phyloP scores from a whole-genome alignment of 345 rosid genomes.

The Hibiscus mutabilis region DNA sequence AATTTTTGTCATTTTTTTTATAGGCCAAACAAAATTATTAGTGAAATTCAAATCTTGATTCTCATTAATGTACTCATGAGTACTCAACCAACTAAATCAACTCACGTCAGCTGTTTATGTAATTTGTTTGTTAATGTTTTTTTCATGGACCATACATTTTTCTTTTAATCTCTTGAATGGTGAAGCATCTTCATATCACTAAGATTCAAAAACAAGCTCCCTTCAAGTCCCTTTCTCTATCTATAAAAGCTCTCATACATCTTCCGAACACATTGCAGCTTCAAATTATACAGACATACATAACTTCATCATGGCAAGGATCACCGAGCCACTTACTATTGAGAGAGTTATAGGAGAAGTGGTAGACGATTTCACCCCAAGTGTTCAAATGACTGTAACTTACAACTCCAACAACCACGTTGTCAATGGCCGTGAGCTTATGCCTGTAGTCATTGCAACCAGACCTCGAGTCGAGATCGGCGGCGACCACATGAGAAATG shows the following conservation, averaged over 20 bases:
- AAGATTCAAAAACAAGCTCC: too few species aligned
- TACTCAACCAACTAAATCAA: too few species aligned
- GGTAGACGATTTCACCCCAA: slow-evolving; percentile 48
- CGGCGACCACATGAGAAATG: slow-evolving; percentile 67
- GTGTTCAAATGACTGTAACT: slow-evolving; percentile 50
- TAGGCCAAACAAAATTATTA: too few species aligned
- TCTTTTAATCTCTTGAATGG: too few species aligned
- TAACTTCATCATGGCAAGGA: slow-evolving; percentile 34
- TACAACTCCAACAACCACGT: slow-evolving; percentile 60
- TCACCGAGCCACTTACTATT: slow-evolving; percentile 43
- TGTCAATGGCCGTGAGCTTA: slow-evolving; percentile 64
- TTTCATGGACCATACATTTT: too few species aligned
- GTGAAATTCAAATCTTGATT: too few species aligned
- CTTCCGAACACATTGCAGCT: neutral
- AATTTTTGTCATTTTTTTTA: too few species aligned
- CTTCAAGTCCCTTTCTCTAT: neutral
- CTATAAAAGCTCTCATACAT: slow-evolving; percentile 11
- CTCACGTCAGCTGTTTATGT: too few species aligned
- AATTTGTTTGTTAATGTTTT: too few species aligned
- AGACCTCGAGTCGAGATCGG: slow-evolving; percentile 71
- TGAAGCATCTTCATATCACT: too few species aligned
- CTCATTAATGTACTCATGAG: too few species aligned
- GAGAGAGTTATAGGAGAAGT: slow-evolving; percentile 31
- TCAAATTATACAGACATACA: too few species aligned
- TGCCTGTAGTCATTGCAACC: slow-evolving; percentile 42